Base-by-base conservation (phyloP, 2,329 filamentous ascomycete genomes). In the Trichocomaceae sp. region DNA sequence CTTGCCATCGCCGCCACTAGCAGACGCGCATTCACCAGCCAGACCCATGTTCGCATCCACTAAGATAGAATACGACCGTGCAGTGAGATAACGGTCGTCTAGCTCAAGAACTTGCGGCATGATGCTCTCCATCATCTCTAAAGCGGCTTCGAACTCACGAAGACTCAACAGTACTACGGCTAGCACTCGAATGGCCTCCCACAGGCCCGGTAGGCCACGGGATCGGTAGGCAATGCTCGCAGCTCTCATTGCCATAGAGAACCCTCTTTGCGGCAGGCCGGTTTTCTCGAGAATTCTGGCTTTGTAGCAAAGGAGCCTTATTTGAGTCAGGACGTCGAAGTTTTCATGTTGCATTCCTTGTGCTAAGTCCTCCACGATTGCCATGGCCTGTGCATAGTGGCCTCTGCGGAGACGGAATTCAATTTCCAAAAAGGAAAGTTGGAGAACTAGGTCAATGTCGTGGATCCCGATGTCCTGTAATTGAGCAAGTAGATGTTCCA, bases 21-120 rank as follows among this genome's bases (percentile, higher is more conserved):
- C 13, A 9, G 46, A 47, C 13, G 68, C 71, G 57, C 37, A 29
- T 57, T 62, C 75, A 65, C 35, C 88, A 0, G 88, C 89, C 58
- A 88, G 72, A 0, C 90, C 90, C 76, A 95, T 87, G 62, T 85
- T 82, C 0, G 88, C 85, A 66, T 96, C 90, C 0, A 83, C 87
- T 2, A 95, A 79, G 20, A 83, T 70, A 1, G 81, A 80, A 68
- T 91, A 92, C 17, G 90, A 77, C 20, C 76, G 78, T 0, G 84
- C 90, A 0, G 79, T 78, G 13, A 89, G 75, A 47, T 76, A 76
- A 1, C 78, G 75, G 47, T 86, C 82, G 50, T 84, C 82, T 50
- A 82, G 83, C 69, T 95, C 89, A 1, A 95, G 76, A 20, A 87
- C 83, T 59, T 90, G 84, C 3, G 91, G 90, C 57, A 95, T 77